Base-by-base conservation (phyloP, 345 rosid genomes). In the Dovyalis caffra region DNA sequence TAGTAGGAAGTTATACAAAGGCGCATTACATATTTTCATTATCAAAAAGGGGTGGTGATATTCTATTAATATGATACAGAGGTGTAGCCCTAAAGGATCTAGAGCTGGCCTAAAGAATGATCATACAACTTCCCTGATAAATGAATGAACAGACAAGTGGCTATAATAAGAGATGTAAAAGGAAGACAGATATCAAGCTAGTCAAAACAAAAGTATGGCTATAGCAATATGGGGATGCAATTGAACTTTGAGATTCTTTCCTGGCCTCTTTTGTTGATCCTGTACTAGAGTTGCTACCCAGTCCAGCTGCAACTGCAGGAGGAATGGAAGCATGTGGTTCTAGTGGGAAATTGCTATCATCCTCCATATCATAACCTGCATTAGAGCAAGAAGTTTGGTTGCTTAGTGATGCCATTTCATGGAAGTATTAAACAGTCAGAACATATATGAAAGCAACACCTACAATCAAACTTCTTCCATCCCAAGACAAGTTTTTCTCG, bases 381-480 rank as follows among this genome's bases (percentile, higher is more conserved):
- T 78, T 31, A 21, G 47, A 57, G 65, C 33, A 37, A 58, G 8
- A 15, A 43, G 8, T 10, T 20, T 29, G 25, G 16, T 28, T 47
- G 53, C n/a, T 43, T 28, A 32, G 18, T 70, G 32, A 61, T 35
- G 28, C 33, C 57, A 69, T 53, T 4, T 21, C 40, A 40, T n/a
- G 2, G 8, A 53, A 57, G 53, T 0, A 7, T 25, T 33, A 3
- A n/a, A 58, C 29, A 69, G 45, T 35, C 64, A 45, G n/a, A 20
- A 66, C 8, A 35, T 18, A 23, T 33, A 60, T 8, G 51, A 77
- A 69, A 77, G 5, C 14, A 47, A 72, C 33, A 77, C 94, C 81
- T 74, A 91, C 95, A 89, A 74, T 95, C 82, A 74, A 88, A 87
- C 82, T 86, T 86, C 91, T 88, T 91, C 97, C 97, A 89, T 37